phyloP scores from a whole-genome alignment of 805 yeast genomes.

The Zygotorulaspora sp. region DNA sequence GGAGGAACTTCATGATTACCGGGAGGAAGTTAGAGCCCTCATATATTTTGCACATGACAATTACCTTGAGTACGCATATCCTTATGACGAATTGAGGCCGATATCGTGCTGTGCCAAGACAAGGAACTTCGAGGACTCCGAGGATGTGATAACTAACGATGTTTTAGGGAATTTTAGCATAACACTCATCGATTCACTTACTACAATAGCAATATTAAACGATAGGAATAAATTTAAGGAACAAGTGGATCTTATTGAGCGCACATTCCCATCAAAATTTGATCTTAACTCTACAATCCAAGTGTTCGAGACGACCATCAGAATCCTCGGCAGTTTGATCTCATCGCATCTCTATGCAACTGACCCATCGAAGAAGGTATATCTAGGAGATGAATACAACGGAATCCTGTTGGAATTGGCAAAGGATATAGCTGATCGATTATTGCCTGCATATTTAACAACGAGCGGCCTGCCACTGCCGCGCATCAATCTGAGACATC shows the following conservation, averaged over 20 bases:
- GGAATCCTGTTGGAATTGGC: conserved; percentile 73
- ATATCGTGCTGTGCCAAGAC: conserved; percentile 63
- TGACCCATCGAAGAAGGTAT: conserved; percentile 42
- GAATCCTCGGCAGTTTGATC: conserved; percentile 77
- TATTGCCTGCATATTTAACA: conserved; percentile 67
- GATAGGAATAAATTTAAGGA: conserved; percentile 53
- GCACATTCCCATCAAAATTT: conserved; percentile 41
- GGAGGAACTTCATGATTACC: conserved; percentile 30
- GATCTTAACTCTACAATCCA: conserved; percentile 69
- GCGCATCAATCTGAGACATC: conserved; percentile 60
- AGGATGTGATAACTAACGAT: conserved; percentile 65
- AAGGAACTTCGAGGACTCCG: conserved; percentile 51
- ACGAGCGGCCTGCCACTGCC: conserved; percentile 70
- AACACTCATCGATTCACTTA: conserved; percentile 75
- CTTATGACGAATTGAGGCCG: conserved; percentile 79
- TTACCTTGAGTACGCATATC: conserved; percentile 67
- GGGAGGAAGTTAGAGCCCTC: conserved; percentile 48
- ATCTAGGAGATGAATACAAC: conserved; percentile 45
- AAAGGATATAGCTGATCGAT: conserved; percentile 64
- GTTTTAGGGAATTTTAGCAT: conserved; percentile 79
- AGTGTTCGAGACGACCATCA: conserved; percentile 80
- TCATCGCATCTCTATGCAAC: conserved; percentile 72
- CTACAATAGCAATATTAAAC: conserved; percentile 69
- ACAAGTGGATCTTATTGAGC: conserved; percentile 40
- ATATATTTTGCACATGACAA: conserved; percentile 73